A percentile compares a stretch with the other conserved stretches of the same genome.
phyloP scores from a whole-genome alignment of 768 basidiomycete species.

The Russula sp. region DNA sequence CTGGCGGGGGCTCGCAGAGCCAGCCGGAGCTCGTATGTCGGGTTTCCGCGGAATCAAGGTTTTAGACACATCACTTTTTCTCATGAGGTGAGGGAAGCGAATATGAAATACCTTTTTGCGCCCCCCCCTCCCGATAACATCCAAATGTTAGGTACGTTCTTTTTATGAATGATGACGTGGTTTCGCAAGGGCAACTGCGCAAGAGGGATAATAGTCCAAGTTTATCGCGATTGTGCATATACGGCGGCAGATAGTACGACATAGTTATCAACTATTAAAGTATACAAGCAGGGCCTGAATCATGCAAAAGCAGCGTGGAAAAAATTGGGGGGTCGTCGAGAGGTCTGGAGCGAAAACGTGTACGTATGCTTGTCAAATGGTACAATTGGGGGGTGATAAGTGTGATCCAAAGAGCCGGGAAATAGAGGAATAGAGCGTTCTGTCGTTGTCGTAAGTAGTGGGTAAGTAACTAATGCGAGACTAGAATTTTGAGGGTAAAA shows the following conservation, averaged over 20 bases:
- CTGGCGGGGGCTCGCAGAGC: neutral
- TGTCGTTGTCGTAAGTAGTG: slow-evolving; percentile 11
- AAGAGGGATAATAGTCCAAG: neutral
- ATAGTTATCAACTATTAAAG: slow-evolving; percentile 7
- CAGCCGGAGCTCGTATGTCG: neutral
- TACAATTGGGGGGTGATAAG: slow-evolving; percentile 19
- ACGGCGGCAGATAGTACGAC: slow-evolving; percentile 10
- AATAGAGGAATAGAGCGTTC: neutral
- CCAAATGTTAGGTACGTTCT: neutral
- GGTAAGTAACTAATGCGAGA: slow-evolving; percentile 15
- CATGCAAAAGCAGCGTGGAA: slow-evolving; percentile 8
- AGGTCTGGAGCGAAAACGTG: slow-evolving; percentile 8
- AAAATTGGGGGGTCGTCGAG: neutral
- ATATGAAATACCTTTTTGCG: neutral
- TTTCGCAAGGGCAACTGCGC: no score
- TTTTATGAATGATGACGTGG: slow-evolving; percentile 9
- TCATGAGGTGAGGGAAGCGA: neutral
- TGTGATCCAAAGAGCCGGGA: slow-evolving; percentile 7
- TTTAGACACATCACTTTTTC: neutral
- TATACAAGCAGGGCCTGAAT: slow-evolving; percentile 13
- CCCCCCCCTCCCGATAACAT: neutral
- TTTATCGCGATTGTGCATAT: slow-evolving; percentile 7
- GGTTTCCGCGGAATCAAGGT: neutral
- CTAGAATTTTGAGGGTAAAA: neutral
- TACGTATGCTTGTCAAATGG: slow-evolving; percentile 7